These are phyloP conservation scores for Dendrostoma leiphaemia DNA, from an alignment of 2,329 filamentous ascomycete genomes.

Conservation along the genomic window DNA sequence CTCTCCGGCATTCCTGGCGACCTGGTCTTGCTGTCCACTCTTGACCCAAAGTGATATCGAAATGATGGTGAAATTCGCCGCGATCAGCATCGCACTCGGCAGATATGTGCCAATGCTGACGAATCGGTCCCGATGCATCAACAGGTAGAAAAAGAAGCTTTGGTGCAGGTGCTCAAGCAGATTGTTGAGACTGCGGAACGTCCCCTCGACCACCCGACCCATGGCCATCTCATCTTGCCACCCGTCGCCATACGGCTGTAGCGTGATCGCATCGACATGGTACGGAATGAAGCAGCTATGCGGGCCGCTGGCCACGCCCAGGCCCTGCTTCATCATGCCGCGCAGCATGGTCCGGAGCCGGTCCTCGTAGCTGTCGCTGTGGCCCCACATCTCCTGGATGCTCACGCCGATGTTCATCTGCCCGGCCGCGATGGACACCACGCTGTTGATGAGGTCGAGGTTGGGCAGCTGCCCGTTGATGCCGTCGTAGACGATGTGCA, in stretches of 20 bases:
- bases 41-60: constrained; percentile 92
- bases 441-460: constrained; percentile 91
- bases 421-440: constrained; percentile 79
- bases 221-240: constrained; percentile 99
- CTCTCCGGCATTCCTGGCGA: constrained; percentile 14
- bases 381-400: constrained; percentile 81
- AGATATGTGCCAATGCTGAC: constrained; percentile 98
- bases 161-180: constrained; percentile 95
- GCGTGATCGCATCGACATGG: constrained; percentile 91
- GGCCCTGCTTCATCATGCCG: constrained; percentile 87
- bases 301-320: constrained; percentile 84
- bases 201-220: constrained; percentile 82
- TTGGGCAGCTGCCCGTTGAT: constrained; percentile 95
- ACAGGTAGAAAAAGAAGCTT: constrained; percentile 98
- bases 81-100: constrained; percentile 95
- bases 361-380: constrained; percentile 76
- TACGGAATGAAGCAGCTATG: constrained; percentile 98
- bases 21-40: constrained; percentile 58
- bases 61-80: constrained; percentile 92
- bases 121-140: constrained; percentile 89
- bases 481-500: constrained; percentile 93
- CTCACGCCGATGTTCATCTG: constrained; percentile 88
- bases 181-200: constrained; percentile 94
- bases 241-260: constrained; percentile 85
- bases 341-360: constrained; percentile 84